Conservation (phyloP, 2,329 filamentous ascomycete species). For the Rutstroemia sp. region DNA sequence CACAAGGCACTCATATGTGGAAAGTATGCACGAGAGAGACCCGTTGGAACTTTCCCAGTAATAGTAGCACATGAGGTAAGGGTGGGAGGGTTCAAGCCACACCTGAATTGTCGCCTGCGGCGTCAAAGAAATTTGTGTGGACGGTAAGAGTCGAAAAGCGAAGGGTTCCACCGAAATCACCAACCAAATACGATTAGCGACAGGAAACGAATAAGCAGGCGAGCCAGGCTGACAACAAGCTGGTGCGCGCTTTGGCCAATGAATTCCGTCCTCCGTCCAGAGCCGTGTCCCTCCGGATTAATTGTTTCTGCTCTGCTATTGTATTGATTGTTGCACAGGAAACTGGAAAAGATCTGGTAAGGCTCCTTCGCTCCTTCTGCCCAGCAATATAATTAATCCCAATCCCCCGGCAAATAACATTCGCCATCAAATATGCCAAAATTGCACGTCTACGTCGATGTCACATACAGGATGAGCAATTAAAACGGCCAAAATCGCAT, state of each 20-base stretch:
- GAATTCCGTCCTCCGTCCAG: background rate
- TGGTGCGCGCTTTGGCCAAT: conserved; percentile 3
- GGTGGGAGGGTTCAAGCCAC: background rate
- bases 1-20: conserved; percentile 9
- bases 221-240: background rate
- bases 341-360: background rate
- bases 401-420: background rate
- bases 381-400: background rate
- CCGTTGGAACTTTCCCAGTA: background rate
- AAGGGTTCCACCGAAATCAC: background rate
- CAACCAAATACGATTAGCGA: conserved; percentile 1
- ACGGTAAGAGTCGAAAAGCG: background rate
- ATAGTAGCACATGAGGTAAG: background rate
- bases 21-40: background rate
- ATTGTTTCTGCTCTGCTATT: background rate
- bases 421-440: background rate
- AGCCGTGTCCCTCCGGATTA: background rate
- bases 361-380: conserved; percentile 2
- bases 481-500: background rate
- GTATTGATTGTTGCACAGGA: no score
- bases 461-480: background rate
- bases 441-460: background rate
- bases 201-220: background rate
- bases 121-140: conserved; percentile 4
- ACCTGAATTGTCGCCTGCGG: conserved; percentile 1